phyloP scores from a whole-genome alignment of 176 grass and related monocot species.

The Aegilops umbellulata region DNA sequence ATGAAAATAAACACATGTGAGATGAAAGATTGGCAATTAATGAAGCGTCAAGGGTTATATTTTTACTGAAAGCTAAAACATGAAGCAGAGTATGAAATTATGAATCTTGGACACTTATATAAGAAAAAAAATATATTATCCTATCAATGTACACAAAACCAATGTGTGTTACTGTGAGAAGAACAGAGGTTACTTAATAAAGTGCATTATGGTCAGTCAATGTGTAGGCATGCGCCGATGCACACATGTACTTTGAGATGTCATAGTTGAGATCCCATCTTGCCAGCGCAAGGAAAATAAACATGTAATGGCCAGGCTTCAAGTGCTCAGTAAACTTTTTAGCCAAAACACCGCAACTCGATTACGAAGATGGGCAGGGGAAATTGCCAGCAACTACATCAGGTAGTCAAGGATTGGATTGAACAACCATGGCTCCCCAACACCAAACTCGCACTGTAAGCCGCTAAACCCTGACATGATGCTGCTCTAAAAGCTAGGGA shows the following conservation, averaged over 20 bases:
- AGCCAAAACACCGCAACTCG: not conserved
- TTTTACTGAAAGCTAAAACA: constrained; percentile 2
- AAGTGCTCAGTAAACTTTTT: not conserved
- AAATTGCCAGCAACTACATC: not conserved
- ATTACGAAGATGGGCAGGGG: not conserved
- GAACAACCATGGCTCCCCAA: not conserved
- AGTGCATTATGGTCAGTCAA: not conserved
- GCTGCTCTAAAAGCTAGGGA: constrained; percentile 5
- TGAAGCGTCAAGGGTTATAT: not conserved
- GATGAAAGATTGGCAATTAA: constrained; percentile 9
- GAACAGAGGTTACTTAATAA: not conserved
- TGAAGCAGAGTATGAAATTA: not conserved
- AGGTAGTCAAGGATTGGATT: not conserved
- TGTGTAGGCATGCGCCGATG: constrained; percentile 21
- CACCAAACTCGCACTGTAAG: not conserved
- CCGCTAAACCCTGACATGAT: not conserved
- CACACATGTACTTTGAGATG: not conserved
- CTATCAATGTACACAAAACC: constrained; percentile 9
- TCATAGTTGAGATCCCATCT: constrained; percentile 15
- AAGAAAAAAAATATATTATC: not conserved
- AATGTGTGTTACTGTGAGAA: not conserved
- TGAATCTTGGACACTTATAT: constrained; percentile 3
- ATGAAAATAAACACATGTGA: constrained; percentile 16
- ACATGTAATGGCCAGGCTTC: not conserved
- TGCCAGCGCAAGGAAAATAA: constrained; percentile 6